These are phyloP conservation scores for Gnomoniopsis sp. DNA, from an alignment of 2,329 filamentous ascomycete species.

Conservation along the genomic window DNA sequence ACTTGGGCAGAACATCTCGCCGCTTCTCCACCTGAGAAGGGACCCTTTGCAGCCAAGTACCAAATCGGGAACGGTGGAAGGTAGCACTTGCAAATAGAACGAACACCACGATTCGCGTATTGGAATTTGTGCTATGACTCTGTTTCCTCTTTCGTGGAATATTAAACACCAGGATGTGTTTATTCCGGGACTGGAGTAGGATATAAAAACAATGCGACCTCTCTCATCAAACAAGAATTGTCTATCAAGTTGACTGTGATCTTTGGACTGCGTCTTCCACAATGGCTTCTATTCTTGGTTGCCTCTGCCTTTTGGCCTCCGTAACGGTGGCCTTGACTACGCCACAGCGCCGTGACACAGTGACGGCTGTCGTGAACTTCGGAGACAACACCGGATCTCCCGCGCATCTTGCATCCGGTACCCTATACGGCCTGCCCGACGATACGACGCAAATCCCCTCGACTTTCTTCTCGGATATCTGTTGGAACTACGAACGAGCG, in stretches of 20 bases:
- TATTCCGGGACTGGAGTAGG: neutral
- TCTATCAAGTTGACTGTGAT: neutral
- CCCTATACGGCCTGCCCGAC: conserved; percentile 24
- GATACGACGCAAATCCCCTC: conserved; percentile 20
- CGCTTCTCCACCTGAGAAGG: too few relatives aligned
- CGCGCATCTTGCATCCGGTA: conserved; percentile 22
- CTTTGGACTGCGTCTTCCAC: neutral
- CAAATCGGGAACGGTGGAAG: too few relatives aligned
- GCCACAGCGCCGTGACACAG: conserved; percentile 3
- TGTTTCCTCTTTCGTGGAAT: conserved; percentile 2
- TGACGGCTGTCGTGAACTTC: conserved; percentile 22
- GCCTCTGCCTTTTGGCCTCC: conserved; percentile 3
- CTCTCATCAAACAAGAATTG: neutral
- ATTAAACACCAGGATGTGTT: neutral
- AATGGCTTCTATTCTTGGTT: neutral
- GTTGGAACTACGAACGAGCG: conserved; percentile 21
- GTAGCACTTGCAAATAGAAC: too few relatives aligned
- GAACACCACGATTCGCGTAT: neutral
- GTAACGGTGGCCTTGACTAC: neutral
- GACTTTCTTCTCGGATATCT: conserved; percentile 21
- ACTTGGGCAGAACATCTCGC: too few relatives aligned
- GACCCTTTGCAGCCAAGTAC: too few relatives aligned
- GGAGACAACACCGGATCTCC: conserved; percentile 17
- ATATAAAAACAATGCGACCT: conserved; percentile 1
- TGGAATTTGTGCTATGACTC: neutral